These are phyloP conservation scores for Metschnikowia gelsemii DNA, from an alignment of 805 yeast species.

Conservation along the genomic window DNA sequence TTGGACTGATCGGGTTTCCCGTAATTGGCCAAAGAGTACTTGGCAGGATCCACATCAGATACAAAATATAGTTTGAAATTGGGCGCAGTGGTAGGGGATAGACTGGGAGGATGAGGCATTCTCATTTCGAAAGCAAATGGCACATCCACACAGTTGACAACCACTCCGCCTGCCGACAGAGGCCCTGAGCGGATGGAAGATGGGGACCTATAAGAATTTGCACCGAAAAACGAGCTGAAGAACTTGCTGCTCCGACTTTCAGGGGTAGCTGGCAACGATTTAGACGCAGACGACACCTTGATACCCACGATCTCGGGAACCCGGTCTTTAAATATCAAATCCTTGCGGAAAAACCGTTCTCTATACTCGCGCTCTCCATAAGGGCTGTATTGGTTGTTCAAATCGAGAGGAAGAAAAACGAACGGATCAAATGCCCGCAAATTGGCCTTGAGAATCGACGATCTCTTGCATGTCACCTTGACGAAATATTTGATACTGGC, in stretches of 20 bases:
- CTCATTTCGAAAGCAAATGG: slow-evolving; percentile 49
- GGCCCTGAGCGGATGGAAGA: slow-evolving; percentile 3
- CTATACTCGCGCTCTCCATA: slow-evolving; percentile 26
- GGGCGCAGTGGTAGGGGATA: slow-evolving; percentile 45
- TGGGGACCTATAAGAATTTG: slow-evolving; percentile 2
- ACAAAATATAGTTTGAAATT: slow-evolving; percentile 35
- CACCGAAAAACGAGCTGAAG: slow-evolving; percentile 13
- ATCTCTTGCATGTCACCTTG: slow-evolving; percentile 58
- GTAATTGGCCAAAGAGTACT: slow-evolving; percentile 30
- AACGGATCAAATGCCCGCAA: slow-evolving; percentile 50
- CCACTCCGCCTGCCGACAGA: not conserved
- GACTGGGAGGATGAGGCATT: slow-evolving; percentile 45
- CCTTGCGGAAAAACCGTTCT: slow-evolving; percentile 48
- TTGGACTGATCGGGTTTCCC: slow-evolving; percentile 42
- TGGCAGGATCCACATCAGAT: slow-evolving; percentile 29
- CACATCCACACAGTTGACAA: slow-evolving; percentile 26
- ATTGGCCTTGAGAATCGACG: slow-evolving; percentile 49
- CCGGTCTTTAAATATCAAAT: slow-evolving; percentile 33
- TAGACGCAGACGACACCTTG: slow-evolving; percentile 4
- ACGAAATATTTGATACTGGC: slow-evolving; percentile 52
- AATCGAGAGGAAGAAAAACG: slow-evolving; percentile 51
- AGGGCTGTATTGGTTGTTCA: slow-evolving; percentile 26
- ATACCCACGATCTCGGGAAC: slow-evolving; percentile 20
- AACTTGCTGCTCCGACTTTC: slow-evolving; percentile 10
- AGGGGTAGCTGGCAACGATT: slow-evolving; percentile 11